Evolutionary conservation across 2,329 filamentous ascomycete genomes (phyloP), one percentile per base, ranked within the genome.

Genomic region (Botrytis hyacinthi): DNA sequence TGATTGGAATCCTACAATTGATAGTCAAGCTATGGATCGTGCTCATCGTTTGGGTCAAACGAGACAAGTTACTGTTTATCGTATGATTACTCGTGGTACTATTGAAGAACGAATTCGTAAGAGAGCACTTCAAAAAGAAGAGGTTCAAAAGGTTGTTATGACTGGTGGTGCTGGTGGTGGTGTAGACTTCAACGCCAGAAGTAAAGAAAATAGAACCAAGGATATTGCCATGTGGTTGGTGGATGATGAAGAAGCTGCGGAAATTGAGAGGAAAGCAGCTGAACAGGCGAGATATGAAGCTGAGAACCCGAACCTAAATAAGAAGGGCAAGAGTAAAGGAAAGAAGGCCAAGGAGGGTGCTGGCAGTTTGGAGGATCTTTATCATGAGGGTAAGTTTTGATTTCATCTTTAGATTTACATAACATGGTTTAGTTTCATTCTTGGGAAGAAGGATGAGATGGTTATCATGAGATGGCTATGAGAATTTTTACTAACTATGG

Each of bases 221-320:
- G 96, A 99, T 80, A 98, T 98, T 83, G 96, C 96, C 63, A 92
- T 98, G 92, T 98, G 96, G 96, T 90, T 99, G 76, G 95, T 95
- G 29, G 96, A 99, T 81, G 96, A 98, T 78, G 95, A 98, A 73
- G 94, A 98, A 81, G 96, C 94, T 1, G 95, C 96, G 80, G 88
- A 96, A 82, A 95, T 99, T 80, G 95, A 98, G 84, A 90, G 92
- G 76, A 94, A 95, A 78, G 96, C 98, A 84, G 94, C 93, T 77
- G 94, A 98, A 82, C 85, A 97, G 10, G 86, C 93, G 22, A 89
- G 89, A 75, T 73, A 77, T 32, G 80, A 81, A 69, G 80, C 76
- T 1, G 87, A 87, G 61, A 92, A 93, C 81, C 91, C 93, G 75
- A 90, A 89, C 80, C 83, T 85, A 29, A 88, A 91, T 83, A 83